Percentiles rank a stretch among this genome's conserved stretches.
Evolutionary conservation across 2,329 filamentous ascomycete species (phyloP).

Genomic region (Monosporascus sp.): DNA sequence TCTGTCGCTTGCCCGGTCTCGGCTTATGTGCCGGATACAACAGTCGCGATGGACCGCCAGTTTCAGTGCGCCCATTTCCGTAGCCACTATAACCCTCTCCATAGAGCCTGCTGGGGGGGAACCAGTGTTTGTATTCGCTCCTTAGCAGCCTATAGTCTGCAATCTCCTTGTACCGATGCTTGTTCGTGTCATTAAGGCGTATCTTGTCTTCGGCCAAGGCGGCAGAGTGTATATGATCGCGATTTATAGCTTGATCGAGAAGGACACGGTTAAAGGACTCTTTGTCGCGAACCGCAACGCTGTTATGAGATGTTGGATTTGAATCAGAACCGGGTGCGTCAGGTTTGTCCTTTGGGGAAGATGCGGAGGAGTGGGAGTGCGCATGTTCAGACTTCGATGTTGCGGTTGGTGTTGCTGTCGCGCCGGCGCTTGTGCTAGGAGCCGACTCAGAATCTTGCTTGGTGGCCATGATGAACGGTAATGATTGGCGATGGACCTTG

Average conservation of each 20-base stretch:
- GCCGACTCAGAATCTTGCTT: conserved; percentile 23
- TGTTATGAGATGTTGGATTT: conserved; percentile 19
- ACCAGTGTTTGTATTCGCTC: conserved; percentile 48
- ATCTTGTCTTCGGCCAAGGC: conserved; percentile 46
- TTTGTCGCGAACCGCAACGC: conserved; percentile 42
- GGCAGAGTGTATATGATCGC: conserved; percentile 49
- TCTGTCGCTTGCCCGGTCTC: conserved; percentile 70
- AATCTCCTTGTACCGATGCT: conserved; percentile 60
- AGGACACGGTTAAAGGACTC: conserved; percentile 49
- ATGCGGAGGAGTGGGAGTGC: conserved; percentile 21
- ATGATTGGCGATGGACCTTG: not conserved
- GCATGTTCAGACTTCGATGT: conserved; percentile 20
- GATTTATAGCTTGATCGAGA: conserved; percentile 48
- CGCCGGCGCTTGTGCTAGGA: conserved; percentile 15
- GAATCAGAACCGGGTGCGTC: conserved; percentile 19
- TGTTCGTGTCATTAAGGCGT: conserved; percentile 51
- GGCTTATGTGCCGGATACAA: conserved; percentile 75
- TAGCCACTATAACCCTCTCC: conserved; percentile 80
- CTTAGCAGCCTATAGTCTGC: conserved; percentile 63
- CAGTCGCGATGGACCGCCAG: conserved; percentile 59
- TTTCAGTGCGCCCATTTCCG: conserved; percentile 80
- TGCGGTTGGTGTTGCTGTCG: conserved; percentile 12
- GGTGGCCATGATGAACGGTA: conserved; percentile 19
- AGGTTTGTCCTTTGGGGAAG: conserved; percentile 25
- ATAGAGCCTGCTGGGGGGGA: conserved; percentile 53